phyloP scores from a whole-genome alignment of 805 yeast species.

The Cyberlindnera maritima region DNA sequence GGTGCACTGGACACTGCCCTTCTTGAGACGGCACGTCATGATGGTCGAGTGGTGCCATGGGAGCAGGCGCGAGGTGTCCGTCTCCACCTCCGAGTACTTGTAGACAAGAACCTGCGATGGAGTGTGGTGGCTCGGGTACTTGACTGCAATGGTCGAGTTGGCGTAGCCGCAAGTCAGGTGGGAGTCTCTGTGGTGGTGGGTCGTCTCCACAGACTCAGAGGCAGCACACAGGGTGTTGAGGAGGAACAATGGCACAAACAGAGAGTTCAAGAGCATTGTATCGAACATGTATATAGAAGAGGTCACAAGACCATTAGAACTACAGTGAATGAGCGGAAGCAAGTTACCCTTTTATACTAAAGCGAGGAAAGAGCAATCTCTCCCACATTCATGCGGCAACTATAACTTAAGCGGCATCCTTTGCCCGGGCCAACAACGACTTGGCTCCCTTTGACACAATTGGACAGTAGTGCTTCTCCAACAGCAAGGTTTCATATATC shows the following conservation, averaged over 20 bases:
- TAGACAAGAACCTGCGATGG: not conserved
- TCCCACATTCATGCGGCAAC: not conserved
- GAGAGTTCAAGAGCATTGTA: not conserved
- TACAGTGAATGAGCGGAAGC: not conserved
- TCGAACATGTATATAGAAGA: not conserved
- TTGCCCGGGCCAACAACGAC: slow-evolving; percentile 28
- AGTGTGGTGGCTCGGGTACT: not conserved
- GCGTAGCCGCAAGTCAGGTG: not conserved
- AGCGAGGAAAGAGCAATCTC: not conserved
- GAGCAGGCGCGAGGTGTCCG: not conserved
- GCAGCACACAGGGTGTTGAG: no score
- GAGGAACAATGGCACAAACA: not conserved
- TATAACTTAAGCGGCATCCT: slow-evolving; percentile 8
- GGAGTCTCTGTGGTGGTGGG: not conserved
- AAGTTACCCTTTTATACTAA: not conserved
- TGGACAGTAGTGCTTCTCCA: slow-evolving; percentile 83
- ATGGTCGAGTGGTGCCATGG: not conserved
- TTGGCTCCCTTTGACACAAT: slow-evolving; percentile 66
- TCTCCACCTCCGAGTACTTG: not conserved
- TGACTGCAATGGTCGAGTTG: not conserved
- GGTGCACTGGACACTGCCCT: not conserved
- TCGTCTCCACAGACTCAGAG: no score
- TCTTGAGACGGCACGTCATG: not conserved
- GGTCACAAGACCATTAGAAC: no score
- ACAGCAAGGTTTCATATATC: slow-evolving; percentile 80